phyloP scores from a whole-genome alignment of 1,284 basidiomycete genomes.

The Cutaneotrichosporon sp. region DNA sequence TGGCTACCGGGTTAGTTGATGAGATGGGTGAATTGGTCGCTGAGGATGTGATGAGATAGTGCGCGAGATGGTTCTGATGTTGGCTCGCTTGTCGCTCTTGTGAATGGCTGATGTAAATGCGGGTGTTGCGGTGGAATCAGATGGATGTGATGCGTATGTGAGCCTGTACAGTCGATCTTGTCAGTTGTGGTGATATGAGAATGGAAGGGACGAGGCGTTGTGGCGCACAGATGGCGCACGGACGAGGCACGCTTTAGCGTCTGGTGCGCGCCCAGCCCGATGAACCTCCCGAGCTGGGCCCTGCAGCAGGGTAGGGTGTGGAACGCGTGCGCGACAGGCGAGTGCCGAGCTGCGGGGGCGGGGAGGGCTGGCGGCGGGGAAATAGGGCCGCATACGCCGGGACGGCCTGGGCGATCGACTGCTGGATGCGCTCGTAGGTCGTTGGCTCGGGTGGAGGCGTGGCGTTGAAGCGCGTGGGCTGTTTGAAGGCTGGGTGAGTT shows the following conservation, averaged over 20 bases:
- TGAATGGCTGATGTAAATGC: not conserved
- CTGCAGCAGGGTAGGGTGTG: not conserved
- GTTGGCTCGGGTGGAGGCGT: constrained; percentile 12
- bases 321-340: not conserved
- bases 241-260: not conserved
- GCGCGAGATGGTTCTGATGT: not conserved
- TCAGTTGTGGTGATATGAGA: not conserved
- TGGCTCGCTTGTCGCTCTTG: not conserved
- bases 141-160: not conserved
- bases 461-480: constrained; percentile 9
- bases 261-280: too few relatives aligned
- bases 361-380: not conserved
- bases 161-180: not conserved
- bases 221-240: not conserved
- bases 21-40: not conserved
- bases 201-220: not conserved
- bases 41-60: not conserved
- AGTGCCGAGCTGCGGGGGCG: constrained; percentile 3
- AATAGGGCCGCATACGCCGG: constrained; percentile 5
- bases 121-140: not conserved
- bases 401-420: constrained; percentile 1
- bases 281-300: too few relatives aligned
- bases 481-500: constrained; percentile 13
- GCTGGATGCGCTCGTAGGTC: not conserved
- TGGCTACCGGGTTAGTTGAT: not conserved